Evolutionary conservation across 2,329 filamentous ascomycete species (phyloP).

Genomic region (Aspergillus sp.): DNA sequence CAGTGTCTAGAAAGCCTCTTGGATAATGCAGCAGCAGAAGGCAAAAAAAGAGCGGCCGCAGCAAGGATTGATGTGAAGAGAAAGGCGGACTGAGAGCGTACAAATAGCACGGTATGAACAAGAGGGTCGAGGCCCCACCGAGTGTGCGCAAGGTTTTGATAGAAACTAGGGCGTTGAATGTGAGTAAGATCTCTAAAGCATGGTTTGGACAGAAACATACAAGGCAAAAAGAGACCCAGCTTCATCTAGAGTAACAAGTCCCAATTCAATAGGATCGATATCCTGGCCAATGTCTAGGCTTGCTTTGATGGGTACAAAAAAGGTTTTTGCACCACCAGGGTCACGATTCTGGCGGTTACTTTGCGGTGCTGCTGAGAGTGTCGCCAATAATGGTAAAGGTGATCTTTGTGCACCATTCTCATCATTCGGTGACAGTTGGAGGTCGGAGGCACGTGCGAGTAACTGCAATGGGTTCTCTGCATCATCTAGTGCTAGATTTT

Average conservation of each 20-base stretch:
- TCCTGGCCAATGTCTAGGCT: constrained; percentile 60
- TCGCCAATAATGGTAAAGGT: constrained; percentile 29
- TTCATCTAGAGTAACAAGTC: constrained; percentile 62
- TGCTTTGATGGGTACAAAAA: constrained; percentile 62
- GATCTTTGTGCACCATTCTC: constrained; percentile 15
- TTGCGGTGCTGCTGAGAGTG: constrained; percentile 1
- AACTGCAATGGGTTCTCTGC: constrained; percentile 71
- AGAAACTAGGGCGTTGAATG: constrained; percentile 48
- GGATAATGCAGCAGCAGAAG: constrained; percentile 59
- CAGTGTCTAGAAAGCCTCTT: constrained; percentile 62
- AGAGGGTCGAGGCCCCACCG: constrained; percentile 68
- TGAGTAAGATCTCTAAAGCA: neutral
- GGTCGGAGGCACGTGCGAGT: constrained; percentile 66
- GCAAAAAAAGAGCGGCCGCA: constrained; percentile 63
- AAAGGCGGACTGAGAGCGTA: constrained; percentile 64
- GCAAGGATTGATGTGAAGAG: constrained; percentile 68
- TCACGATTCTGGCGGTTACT: constrained; percentile 1
- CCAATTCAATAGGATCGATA: constrained; percentile 65
- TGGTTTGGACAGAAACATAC: constrained; percentile 39
- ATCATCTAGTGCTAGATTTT: constrained; percentile 62
- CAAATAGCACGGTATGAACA: constrained; percentile 62
- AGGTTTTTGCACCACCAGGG: constrained; percentile 48
- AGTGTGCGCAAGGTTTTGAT: constrained; percentile 66
- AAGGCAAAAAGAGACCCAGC: constrained; percentile 61
- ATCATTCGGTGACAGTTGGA: constrained; percentile 49